Conservation (phyloP, 2,329 filamentous ascomycete species). For the Pestalotiopsis sp. region DNA sequence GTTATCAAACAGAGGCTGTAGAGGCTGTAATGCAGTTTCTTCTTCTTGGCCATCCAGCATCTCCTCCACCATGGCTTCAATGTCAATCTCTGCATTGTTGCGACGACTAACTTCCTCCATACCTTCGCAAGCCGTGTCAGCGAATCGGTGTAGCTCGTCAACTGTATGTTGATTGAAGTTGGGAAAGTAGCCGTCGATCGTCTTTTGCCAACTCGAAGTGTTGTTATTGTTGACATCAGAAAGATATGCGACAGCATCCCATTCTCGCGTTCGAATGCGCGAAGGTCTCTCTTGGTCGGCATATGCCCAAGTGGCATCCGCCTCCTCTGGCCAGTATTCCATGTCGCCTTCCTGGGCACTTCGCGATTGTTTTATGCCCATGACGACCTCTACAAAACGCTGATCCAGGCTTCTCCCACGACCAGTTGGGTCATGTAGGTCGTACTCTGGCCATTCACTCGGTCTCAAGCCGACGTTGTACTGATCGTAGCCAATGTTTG, state of each 20-base stretch:
- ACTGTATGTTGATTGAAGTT: conserved; percentile 47
- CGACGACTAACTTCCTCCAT: conserved; percentile 44
- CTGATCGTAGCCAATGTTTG: conserved; percentile 46
- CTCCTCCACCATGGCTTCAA: not conserved
- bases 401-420: conserved; percentile 43
- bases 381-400: conserved; percentile 49
- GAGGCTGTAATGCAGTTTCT: not conserved
- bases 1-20: not conserved
- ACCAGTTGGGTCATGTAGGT: conserved; percentile 44
- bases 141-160: conserved; percentile 46
- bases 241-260: conserved; percentile 24
- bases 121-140: conserved; percentile 44
- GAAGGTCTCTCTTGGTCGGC: conserved; percentile 24
- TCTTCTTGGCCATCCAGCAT: not conserved
- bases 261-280: conserved; percentile 35
- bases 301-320: conserved; percentile 20
- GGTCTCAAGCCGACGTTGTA: conserved; percentile 36
- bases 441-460: conserved; percentile 33
- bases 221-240: conserved; percentile 34
- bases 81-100: not conserved
- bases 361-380: conserved; percentile 41
- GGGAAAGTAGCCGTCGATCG: conserved; percentile 46
- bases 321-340: conserved; percentile 33
- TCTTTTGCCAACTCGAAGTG: conserved; percentile 44
- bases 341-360: conserved; percentile 34